Evolutionary conservation across 306 rosid species (phyloP), one percentile per base, ranked within the genome.

Genomic region (Acacia melanoxylon): DNA sequence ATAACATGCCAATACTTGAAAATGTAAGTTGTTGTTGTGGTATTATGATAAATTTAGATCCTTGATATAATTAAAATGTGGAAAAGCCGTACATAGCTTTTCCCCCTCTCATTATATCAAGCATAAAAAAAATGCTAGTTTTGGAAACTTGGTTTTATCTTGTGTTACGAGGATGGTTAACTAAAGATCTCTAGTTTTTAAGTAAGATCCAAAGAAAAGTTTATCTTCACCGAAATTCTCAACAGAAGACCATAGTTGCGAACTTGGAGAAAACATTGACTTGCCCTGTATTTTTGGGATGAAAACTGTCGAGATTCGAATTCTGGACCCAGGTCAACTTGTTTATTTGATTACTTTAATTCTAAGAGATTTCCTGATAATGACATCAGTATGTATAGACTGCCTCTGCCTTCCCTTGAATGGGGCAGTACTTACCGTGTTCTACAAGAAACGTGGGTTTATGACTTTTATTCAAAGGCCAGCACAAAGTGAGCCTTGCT

Each of bases 1-100:
- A 93, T 82, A 78, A 68, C 93, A 86, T 81, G 90, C 93, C 98
- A 27, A 84, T 84, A 51, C 83, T 78, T 27, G 85, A 83, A 83
- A 86, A 77, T 77, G 87, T 74, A 59, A 78, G 89, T 78, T 61
- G 67, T 54, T 54, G 67, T 54, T 54, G 37, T 72, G 52, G 59
- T 72, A 11, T 68, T 72, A 24, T 20, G 29, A 51, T 27, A 62
- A 63, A 8, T 71, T 45, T 61, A 16, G 58, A 62, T 63, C 52
- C 75, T 35, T 69, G 61, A 68, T 76, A 31, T 75, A 12, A 78
- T 52, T 29, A 45, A 58, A 44, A 48, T 77, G 48, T 35, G 25
- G 40, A 71, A n/a, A 78, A 79, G 29, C 77, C 12, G 24, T 82
- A 20, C 35, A 24, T 25, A 24, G 25, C 31, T 61, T 59, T 61